A percentile compares a stretch with the other conserved stretches of the same genome.
Evolutionary conservation across 116 monocot species (phyloP).

Genomic region (Posidonia oceanica): DNA sequence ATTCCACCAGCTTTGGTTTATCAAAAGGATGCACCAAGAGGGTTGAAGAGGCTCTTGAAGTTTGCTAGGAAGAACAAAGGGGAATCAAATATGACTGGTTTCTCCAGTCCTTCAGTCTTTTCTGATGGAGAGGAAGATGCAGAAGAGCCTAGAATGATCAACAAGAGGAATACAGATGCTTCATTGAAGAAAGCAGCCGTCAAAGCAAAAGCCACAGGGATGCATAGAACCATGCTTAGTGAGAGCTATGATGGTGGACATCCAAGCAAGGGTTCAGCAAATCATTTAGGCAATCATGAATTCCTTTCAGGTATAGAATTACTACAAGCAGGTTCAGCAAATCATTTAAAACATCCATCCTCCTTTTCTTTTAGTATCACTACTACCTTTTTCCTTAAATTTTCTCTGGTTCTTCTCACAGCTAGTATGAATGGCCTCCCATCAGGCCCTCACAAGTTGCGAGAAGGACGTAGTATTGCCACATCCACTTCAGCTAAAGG

Average conservation of each 20-base stretch:
- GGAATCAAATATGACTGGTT: conserved; percentile 42
- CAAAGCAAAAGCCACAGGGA: conserved; percentile 37
- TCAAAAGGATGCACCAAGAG: conserved; percentile 95
- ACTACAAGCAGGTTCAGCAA: not conserved
- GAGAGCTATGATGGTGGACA: conserved; percentile 67
- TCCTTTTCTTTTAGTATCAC: no score
- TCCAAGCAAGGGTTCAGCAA: conserved; percentile 40
- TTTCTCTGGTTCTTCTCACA: conserved; percentile 8
- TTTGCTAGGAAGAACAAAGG: conserved; percentile 86
- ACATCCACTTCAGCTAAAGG: conserved; percentile 46
- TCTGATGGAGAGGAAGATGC: conserved; percentile 94
- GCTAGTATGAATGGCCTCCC: conserved; percentile 18
- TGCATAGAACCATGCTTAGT: conserved; percentile 30
- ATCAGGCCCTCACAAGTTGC: conserved; percentile 21
- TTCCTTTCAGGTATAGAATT: not conserved
- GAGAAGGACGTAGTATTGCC: conserved; percentile 17
- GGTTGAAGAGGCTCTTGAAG: conserved; percentile 87
- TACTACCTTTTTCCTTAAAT: no score
- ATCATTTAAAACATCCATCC: no score
- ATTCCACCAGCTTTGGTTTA: conserved; percentile 87
- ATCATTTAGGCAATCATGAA: conserved; percentile 21
- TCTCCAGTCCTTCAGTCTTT: conserved; percentile 57
- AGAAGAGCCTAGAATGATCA: conserved; percentile 52
- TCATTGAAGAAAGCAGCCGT: conserved; percentile 28
- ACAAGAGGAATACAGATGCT: conserved; percentile 43